Evolutionary conservation across 2,329 filamentous ascomycete species (phyloP).

Genomic region (Hymenoscyphus scutula): DNA sequence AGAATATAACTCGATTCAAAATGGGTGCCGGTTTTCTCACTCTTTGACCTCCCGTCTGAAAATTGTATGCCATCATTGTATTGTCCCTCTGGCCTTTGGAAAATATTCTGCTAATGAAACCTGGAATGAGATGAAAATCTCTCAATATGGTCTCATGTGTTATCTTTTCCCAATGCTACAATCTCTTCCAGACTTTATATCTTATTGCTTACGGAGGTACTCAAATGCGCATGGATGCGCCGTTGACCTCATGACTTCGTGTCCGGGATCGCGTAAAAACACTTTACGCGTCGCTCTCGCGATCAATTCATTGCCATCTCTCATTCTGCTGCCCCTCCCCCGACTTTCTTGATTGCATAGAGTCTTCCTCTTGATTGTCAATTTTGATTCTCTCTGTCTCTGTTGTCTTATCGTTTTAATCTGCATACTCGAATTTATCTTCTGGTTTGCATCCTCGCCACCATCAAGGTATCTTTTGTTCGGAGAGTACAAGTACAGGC

Average conservation of each 20-base stretch:
- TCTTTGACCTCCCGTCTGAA: too few relatives aligned
- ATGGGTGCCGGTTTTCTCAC: too few relatives aligned
- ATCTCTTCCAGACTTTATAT: neutral
- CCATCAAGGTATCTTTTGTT: slow-evolving; percentile 1
- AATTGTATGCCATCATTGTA: too few relatives aligned
- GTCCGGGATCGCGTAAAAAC: slow-evolving; percentile 8
- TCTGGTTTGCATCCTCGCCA: neutral
- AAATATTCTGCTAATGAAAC: too few relatives aligned
- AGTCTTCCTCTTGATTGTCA: neutral
- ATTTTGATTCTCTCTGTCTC: neutral
- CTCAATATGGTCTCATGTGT: too few relatives aligned
- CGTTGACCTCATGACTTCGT: slow-evolving; percentile 12
- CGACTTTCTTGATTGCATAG: neutral
- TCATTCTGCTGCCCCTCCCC: neutral
- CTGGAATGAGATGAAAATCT: too few relatives aligned
- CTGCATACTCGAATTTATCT: neutral
- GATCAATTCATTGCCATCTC: neutral
- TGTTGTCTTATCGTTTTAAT: neutral
- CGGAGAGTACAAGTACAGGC: too few relatives aligned
- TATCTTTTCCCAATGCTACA: neutral
- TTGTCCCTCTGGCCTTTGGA: too few relatives aligned
- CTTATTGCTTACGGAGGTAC: too few relatives aligned
- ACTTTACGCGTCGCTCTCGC: slow-evolving; percentile 10
- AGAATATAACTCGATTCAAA: too few relatives aligned
- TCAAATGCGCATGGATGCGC: neutral